Conservation (phyloP, 1,284 basidiomycete genomes). For the Grifola frondosa region DNA sequence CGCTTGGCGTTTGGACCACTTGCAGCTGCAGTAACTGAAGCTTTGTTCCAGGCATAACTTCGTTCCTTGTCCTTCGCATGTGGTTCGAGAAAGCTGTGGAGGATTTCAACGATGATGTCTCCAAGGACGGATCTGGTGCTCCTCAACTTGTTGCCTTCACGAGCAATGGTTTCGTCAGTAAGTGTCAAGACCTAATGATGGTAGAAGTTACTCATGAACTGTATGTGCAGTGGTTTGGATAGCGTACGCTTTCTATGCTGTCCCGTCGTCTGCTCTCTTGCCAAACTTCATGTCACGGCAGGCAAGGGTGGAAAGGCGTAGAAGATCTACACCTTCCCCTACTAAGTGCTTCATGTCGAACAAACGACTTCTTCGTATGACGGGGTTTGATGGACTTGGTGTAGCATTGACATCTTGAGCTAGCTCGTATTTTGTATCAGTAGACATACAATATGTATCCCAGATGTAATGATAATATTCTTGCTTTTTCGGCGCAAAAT, state of each 20-base stretch:
- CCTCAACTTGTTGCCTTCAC: conserved; percentile 62
- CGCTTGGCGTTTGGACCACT: conserved; percentile 16
- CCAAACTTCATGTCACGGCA: conserved; percentile 61
- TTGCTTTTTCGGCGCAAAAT: too few species aligned
- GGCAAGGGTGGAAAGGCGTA: too few species aligned
- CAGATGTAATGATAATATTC: too few species aligned
- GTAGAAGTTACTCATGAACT: not conserved
- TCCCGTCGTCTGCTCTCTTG: conserved; percentile 65
- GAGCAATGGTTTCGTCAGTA: conserved; percentile 76
- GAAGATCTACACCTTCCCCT: too few species aligned
- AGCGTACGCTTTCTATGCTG: conserved; percentile 69
- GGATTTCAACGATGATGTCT: conserved; percentile 70
- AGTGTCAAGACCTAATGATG: too few species aligned
- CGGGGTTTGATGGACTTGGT: too few species aligned
- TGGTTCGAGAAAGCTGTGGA: conserved; percentile 78
- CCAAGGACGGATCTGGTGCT: conserved; percentile 46
- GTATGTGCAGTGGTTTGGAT: conserved; percentile 66
- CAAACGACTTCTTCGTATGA: too few species aligned
- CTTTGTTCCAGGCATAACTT: conserved; percentile 52
- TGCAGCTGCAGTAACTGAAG: conserved; percentile 7
- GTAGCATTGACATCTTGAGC: too few species aligned
- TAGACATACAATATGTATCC: too few species aligned
- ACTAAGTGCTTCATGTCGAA: too few species aligned
- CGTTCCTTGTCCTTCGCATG: conserved; percentile 73
- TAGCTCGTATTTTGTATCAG: too few species aligned